Conservation (phyloP, 331 rosid species). For the Quercus phellos region DNA sequence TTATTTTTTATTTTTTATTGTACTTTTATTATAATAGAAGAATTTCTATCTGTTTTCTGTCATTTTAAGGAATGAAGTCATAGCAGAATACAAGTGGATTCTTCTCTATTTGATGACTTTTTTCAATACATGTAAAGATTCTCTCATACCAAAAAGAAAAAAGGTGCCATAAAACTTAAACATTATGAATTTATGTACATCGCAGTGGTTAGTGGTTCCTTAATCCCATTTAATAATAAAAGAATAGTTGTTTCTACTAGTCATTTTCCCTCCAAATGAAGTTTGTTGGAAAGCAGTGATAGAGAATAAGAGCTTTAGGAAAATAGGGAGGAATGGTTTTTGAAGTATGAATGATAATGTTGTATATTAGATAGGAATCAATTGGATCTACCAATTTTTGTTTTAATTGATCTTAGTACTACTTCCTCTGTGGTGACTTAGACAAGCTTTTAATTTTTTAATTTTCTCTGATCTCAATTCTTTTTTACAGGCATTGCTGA, state of each 20-base stretch:
- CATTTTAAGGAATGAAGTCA: neutral
- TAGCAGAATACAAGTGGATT: neutral
- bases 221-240: neutral
- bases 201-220: neutral
- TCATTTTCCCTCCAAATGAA: neutral
- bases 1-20: neutral
- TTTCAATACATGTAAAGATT: neutral
- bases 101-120: neutral
- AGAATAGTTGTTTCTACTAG: neutral
- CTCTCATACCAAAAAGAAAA: neutral
- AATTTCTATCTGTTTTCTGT: neutral
- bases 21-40: neutral
- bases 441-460: neutral
- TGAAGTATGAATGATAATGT: neutral
- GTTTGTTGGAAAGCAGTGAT: neutral
- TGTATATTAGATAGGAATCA: constrained; percentile 4
- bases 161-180: neutral
- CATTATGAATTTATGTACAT: neutral
- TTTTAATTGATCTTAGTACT: neutral
- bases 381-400: neutral
- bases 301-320: neutral
- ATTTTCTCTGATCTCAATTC: neutral
- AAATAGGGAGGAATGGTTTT: neutral
- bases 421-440: neutral
- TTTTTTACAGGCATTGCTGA: constrained; percentile 83